Base-by-base conservation (phyloP, 1,284 basidiomycete genomes). In the Paramarasmius palmivorus region DNA sequence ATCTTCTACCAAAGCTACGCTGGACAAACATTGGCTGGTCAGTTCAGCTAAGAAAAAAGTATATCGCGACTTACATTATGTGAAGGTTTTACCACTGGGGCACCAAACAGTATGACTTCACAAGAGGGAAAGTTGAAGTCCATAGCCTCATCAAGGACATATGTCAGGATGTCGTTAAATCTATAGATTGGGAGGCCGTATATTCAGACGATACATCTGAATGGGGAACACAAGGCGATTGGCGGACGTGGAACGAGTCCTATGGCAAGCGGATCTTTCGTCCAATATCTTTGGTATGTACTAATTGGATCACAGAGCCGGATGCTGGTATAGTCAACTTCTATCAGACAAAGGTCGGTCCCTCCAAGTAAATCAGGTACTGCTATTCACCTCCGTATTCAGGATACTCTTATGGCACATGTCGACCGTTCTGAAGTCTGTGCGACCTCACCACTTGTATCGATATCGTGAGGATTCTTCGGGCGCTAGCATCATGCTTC, bases 301-400 rank as follows among this genome's bases (percentile, higher is more conserved):
- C 52, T 15, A 22, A 14, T 34, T 38, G 37, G 40, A 54, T 55
- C 39, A 17, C 63, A 90, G 93, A 90, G 65, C 92, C 93, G 2
- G 93, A 95, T 66, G 93, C 93, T 10, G 94, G 94, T 2, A 95
- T 97, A 44, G 89, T 96, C 56, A 97, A 97, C 67, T 96, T 93
- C 63, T 93, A 94, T 66, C 91, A 93, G 67, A 78, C 76, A 47
- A 88, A 83, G 69, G 84, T 81, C 20, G 32, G 55, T 12, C 14
- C 36, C 15, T 35, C n/a, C 25, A 4, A 23, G 20, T n/a, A 22
- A 38, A 35, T 10, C 12, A n/a, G 1, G 17, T 17, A 17, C 50
- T 7, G 17, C 39, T 39, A 25, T 37, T 17, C 38, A 40, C 34
- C 36, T 9, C n/a, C 48, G 41, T 37, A 12, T 51, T 3, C 66